Evolutionary conservation across 768 basidiomycete genomes (phyloP), one percentile per base, ranked within the genome.

Genomic region (Rhodotorula taiwanensis): DNA sequence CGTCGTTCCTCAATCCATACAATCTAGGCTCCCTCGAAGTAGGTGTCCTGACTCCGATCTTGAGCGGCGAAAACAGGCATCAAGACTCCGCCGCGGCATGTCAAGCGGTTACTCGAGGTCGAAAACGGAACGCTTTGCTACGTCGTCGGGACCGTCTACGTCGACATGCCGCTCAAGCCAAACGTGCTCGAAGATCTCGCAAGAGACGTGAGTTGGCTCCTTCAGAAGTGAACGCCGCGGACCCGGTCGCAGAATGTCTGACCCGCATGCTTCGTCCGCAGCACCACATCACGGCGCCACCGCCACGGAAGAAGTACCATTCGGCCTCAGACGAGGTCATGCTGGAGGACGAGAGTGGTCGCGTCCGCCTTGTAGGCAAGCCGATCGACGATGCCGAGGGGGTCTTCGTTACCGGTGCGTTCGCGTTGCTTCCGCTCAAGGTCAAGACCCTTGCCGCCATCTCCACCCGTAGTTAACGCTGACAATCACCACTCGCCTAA

Each of bases 161-260:
- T 98, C 84, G 92, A 99, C 64, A 99, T 99, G 95, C 89, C 92
- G 14, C 80, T 98, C 55, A 99, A 99, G 73, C 94, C 94, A 0
- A 98, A 97, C 72, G 88, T 99, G n/a, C 81, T 99, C 66, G 87
- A 91, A 71, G 95, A 99, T 67, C 83, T 98, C 68, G 90, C 86
- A 28, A 82, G 88, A 75, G 92, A 99, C 71, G 95, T 97, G 72
- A 70, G 89, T 80, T 56, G 14, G 36, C 5, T 36, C 34, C 31
- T 43, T 50, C 31, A 15, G 33, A 34, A 3, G n/a, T 21, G 2
- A 18, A 13, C 31, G 25, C 16, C 11, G 7, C 9, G 10, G 43
- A 15, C 43, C 43, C 10, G 13, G 21, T 2, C 43, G 21, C n/a
- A 23, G 21, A 44, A 21, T 30, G 34, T 27, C 27, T 30, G 47